Conservation (phyloP, 441 rosid species). For the Pelargonium cotyledonis region DNA sequence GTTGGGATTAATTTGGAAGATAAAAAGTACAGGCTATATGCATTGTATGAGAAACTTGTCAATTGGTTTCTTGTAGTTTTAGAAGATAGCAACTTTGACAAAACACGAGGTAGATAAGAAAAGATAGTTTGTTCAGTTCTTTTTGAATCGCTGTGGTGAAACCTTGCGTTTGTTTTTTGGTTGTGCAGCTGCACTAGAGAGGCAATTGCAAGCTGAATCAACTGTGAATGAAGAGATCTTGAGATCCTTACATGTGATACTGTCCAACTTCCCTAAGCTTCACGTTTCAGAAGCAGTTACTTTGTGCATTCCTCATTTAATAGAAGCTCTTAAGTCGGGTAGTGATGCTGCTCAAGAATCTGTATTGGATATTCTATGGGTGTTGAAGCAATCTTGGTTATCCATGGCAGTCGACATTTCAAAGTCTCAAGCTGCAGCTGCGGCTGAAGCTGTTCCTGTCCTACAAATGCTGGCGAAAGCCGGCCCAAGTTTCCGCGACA, state of each 20-base stretch:
- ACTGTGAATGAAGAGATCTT: conserved; percentile 69
- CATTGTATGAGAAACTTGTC: too few species aligned
- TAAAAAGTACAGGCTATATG: too few species aligned
- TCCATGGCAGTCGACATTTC: conserved; percentile 67
- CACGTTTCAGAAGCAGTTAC: conserved; percentile 83
- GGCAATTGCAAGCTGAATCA: conserved; percentile 72
- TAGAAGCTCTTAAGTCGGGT: conserved; percentile 76
- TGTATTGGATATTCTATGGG: conserved; percentile 69
- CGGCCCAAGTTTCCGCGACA: conserved; percentile 72
- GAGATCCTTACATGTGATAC: conserved; percentile 67
- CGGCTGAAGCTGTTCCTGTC: conserved; percentile 77
- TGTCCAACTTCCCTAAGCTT: conserved; percentile 78
- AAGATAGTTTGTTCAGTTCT: too few species aligned
- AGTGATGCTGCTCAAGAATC: conserved; percentile 64
- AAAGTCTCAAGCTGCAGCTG: conserved; percentile 65
- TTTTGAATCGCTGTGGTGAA: not conserved
- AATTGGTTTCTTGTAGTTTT: not conserved
- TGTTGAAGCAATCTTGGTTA: conserved; percentile 76
- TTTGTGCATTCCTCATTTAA: conserved; percentile 62
- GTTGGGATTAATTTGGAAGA: too few species aligned
- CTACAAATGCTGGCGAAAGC: conserved; percentile 74
- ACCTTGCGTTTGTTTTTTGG: conserved; percentile 12
- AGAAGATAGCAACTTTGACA: not conserved
- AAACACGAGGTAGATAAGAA: too few species aligned
- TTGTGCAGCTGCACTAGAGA: conserved; percentile 77